Evolutionary conservation across 2,329 filamentous ascomycete genomes (phyloP).

Genomic region (Fusarium coffeatum): DNA sequence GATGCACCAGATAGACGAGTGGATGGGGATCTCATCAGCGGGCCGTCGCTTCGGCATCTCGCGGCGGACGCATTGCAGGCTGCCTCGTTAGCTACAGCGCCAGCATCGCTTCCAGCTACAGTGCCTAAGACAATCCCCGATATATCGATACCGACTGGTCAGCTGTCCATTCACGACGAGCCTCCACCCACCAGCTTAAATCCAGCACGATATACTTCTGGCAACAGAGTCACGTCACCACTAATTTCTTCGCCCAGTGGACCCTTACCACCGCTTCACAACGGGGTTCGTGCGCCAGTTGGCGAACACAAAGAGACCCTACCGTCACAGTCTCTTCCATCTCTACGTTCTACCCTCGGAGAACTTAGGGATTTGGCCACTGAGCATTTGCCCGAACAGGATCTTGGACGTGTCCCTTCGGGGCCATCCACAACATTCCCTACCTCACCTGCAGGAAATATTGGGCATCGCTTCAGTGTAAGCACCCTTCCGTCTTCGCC

Average conservation of each 20-base stretch:
- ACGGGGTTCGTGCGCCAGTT: constrained; percentile 52
- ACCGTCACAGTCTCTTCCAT: constrained; percentile 55
- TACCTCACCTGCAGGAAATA: constrained; percentile 50
- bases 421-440: constrained; percentile 46
- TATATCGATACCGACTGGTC: constrained; percentile 48
- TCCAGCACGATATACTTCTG: constrained; percentile 20
- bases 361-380: constrained; percentile 50
- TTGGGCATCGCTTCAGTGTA: constrained; percentile 48
- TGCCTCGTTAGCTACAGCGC: constrained; percentile 28
- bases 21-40: constrained; percentile 36
- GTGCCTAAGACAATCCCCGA: constrained; percentile 42
- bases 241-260: constrained; percentile 42
- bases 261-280: constrained; percentile 54
- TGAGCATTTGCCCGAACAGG: constrained; percentile 51
- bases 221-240: constrained; percentile 38
- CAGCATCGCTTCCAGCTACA: constrained; percentile 18
- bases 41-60: constrained; percentile 47
- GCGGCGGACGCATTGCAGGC: constrained; percentile 51
- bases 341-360: constrained; percentile 53
- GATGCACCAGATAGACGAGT: constrained; percentile 28
- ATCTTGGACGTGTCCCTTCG: constrained; percentile 42
- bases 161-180: constrained; percentile 53
- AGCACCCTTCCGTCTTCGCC: constrained; percentile 57
- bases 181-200: constrained; percentile 18
- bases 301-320: constrained; percentile 52